A percentile compares a stretch with the other conserved stretches of the same genome.
phyloP scores from a whole-genome alignment of 257 asterid species.

The Solanum pimpinellifolium region DNA sequence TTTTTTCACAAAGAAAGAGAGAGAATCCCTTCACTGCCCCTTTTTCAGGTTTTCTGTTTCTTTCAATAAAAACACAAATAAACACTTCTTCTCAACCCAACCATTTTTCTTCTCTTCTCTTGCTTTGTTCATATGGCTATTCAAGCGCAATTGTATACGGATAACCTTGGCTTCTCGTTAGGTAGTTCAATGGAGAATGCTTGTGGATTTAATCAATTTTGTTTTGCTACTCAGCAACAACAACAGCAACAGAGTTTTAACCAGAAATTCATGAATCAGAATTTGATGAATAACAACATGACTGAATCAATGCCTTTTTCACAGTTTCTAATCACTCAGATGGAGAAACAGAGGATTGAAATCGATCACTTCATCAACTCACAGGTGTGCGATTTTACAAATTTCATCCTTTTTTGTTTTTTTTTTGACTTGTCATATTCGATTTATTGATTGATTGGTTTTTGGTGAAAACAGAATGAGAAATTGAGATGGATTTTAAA shows the following conservation, averaged over 20 bases:
- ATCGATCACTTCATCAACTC: slow-evolving; percentile 38
- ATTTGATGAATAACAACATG: not conserved
- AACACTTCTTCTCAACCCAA: not conserved
- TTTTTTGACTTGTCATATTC: not conserved
- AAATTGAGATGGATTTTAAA: slow-evolving; percentile 37
- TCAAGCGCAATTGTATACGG: slow-evolving; percentile 44
- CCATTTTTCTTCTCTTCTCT: not conserved
- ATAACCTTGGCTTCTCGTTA: slow-evolving; percentile 25
- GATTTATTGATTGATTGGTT: not conserved
- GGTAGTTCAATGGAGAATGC: slow-evolving; percentile 28
- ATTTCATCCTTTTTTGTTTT: too few species aligned
- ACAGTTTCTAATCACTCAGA: slow-evolving; percentile 14
- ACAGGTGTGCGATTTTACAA: slow-evolving; percentile 29
- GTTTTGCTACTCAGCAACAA: slow-evolving; percentile 2
- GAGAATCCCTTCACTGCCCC: slow-evolving; percentile 1
- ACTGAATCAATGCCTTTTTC: slow-evolving; percentile 8
- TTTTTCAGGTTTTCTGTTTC: slow-evolving; percentile 26
- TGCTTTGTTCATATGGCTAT: slow-evolving; percentile 32
- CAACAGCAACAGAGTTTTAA: slow-evolving; percentile 14
- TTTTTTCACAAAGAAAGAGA: slow-evolving; percentile 7
- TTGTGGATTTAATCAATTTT: slow-evolving; percentile 18
- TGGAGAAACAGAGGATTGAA: slow-evolving; percentile 37
- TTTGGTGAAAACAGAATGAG: slow-evolving; percentile 40
- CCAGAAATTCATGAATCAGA: slow-evolving; percentile 6
- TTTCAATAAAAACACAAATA: not conserved